These are phyloP conservation scores for Gynochthodes officinalis DNA, from an alignment of 257 asterid species.

Conservation along the genomic window DNA sequence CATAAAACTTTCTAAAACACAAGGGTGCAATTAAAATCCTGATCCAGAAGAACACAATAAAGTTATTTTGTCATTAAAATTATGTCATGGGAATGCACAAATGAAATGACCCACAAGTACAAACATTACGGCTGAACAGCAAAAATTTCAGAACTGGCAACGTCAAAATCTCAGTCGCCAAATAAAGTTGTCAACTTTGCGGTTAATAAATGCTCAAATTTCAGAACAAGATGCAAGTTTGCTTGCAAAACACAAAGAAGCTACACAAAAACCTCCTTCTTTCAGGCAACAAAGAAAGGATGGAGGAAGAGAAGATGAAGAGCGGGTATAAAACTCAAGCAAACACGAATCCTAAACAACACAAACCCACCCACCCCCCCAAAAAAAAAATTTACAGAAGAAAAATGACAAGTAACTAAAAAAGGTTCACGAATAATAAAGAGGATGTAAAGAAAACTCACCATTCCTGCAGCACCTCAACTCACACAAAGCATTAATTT, in stretches of 20 bases:
- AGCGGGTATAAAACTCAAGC: background rate
- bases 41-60: background rate
- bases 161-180: background rate
- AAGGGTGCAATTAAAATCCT: background rate
- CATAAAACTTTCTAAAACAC: background rate
- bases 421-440: background rate
- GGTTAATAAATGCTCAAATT: background rate
- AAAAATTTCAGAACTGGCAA: background rate
- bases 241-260: background rate
- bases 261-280: background rate
- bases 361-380: too few relatives aligned
- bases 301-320: background rate
- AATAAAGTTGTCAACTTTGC: background rate
- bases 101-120: background rate
- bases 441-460: background rate
- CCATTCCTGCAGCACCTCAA: constrained; percentile 13
- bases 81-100: background rate
- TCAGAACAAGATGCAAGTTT: background rate
- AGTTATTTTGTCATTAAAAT: background rate
- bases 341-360: background rate
- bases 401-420: background rate
- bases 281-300: background rate
- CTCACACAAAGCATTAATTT: background rate
- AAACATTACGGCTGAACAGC: background rate
- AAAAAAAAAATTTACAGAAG: background rate